phyloP scores from a whole-genome alignment of 2,329 filamentous ascomycete genomes.

The Arthrobotrys iridis region DNA sequence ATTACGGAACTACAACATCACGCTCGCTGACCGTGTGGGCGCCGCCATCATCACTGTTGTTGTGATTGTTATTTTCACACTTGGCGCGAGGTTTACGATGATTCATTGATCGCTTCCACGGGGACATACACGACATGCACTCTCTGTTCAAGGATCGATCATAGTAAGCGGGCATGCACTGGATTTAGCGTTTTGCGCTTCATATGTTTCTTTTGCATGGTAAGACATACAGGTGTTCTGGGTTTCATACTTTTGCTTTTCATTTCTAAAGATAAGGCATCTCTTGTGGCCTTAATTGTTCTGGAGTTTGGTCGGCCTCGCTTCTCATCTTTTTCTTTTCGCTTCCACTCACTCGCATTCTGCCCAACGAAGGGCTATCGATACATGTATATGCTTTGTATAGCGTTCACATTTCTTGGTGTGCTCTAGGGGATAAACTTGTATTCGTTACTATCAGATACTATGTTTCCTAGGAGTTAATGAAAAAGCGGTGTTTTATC shows the following conservation, averaged over 20 bases:
- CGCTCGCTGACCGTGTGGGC: constrained; percentile 22
- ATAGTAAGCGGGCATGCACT: neutral
- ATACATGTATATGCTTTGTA: neutral
- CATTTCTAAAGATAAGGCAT: neutral
- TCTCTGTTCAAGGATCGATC: no score
- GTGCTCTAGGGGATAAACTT: neutral
- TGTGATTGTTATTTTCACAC: constrained; percentile 23
- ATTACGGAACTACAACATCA: constrained; percentile 26
- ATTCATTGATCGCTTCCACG: constrained; percentile 17
- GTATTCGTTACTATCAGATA: neutral
- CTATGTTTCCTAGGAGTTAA: neutral
- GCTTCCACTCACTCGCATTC: neutral
- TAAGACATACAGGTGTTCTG: constrained; percentile 20
- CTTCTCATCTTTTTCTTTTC: neutral
- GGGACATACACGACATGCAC: neutral
- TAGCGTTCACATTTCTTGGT: neutral
- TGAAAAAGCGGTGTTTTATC: neutral
- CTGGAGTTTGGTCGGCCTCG: constrained; percentile 7
- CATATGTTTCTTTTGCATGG: neutral
- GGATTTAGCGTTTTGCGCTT: neutral
- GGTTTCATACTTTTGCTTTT: constrained; percentile 1
- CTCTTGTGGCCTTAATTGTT: neutral
- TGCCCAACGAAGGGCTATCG: neutral
- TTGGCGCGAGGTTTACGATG: constrained; percentile 47
- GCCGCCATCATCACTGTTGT: constrained; percentile 45